Base-by-base conservation (phyloP, 441 rosid species). In the Kokia cookei region DNA sequence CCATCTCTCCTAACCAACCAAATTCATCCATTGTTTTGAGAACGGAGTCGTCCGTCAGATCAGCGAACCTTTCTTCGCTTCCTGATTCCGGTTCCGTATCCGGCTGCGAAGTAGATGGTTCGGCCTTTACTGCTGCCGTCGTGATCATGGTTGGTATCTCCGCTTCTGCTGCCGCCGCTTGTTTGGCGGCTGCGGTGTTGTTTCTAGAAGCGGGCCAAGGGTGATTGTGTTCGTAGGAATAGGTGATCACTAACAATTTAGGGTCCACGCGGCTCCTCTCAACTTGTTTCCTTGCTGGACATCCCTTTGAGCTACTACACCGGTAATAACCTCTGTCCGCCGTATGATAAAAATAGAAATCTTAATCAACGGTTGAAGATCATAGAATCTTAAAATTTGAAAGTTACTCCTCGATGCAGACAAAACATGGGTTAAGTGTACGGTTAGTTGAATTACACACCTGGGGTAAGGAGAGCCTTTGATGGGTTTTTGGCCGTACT, bases 401-500 rank as follows among this genome's bases (percentile, higher is more conserved):
- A 73, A 13, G 42, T 29, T 35, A 50, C 62, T 15, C 45, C 43
- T 26, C 57, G 15, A 42, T 5, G 11, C 27, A 61, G 45, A 55
- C 4, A 59, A 62, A 37, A 26, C 45, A 37, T 27, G 19, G 10
- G 48, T 17, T 37, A 37, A 63, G 17, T n/a, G 37, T n/a, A 35
- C 27, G 17, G 19, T 17, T 19, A 7, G 47, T 70, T 47, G 5
- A 3, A 27, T 13, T 53, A 40, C 22, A 9, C 66, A 89, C 97
- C 97, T 89, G 12, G 99, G 99, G 77, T 88, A 95, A 48, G 99
- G 99, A 11, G 99, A 91, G 45, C 99, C 99, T 77, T 95, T 95
- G 91, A 95, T 91, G 77, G 99, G 99, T 80, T 95, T 95, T 65
- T 95, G 99, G 48, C 99, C 99, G 74, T 95, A 95, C 76, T 95